Base-by-base conservation (phyloP, 305 asterid species). In the Plantago rigida region DNA sequence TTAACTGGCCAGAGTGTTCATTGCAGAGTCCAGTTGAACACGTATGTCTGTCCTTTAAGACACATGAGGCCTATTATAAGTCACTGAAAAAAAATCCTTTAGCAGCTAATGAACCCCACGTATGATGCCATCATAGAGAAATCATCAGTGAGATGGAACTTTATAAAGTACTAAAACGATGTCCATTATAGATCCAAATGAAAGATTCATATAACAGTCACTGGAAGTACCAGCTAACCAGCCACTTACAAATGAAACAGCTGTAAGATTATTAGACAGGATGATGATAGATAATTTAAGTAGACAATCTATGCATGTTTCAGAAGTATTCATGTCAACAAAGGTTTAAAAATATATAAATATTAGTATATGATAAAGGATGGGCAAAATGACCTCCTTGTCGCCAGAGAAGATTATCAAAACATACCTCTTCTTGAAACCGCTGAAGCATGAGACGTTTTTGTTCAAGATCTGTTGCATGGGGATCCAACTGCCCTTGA, bases 391-490 rank as follows among this genome's bases (percentile, higher is more conserved):
- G 24, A 12, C 9, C 34, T 47, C 11, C 3, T 24, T 22, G 63
- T 58, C 3, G 73, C 51, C 51, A 52, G 46, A 63, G 60, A 58
- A 71, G 62, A 34, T 46, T 56, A 56, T 31, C 28, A 66, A 48
- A 10, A 19, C 29, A 50, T 71, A 92, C 99, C 99, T 86, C 99
- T 68, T 88, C 97, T 64, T 92, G 99, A 78, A 92, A 92, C 61
- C 99, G 81, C 78, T 92, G 94, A 65, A 89, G 93, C 96, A 92
- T 92, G 72, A 92, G 97, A 45, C 97, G 90, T 77, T 82, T 89
- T 72, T 92, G 97, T 74, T 92, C 99, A 56, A 86, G 81, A 73
- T 88, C 99, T 1, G 93, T 77, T 48, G 89, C n/a, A 57, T 84
- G 82, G 42, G 99, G 95, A 78, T 92, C 97, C 74, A 92, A 80